Base-by-base conservation (phyloP, 2,329 filamentous ascomycete species). In the Colletotrichum zoysiae region DNA sequence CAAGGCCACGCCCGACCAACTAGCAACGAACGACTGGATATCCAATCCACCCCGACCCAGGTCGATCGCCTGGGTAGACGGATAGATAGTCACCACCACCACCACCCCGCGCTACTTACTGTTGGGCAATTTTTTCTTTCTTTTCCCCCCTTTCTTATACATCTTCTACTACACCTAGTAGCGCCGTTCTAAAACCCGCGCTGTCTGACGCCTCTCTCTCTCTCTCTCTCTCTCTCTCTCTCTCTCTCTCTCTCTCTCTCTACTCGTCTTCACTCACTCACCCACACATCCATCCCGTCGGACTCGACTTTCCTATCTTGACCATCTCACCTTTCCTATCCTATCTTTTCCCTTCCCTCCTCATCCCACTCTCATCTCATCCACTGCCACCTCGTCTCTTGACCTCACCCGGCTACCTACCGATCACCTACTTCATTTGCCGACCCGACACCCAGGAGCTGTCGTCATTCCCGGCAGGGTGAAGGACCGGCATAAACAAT, bases 241-340 rank as follows among this genome's bases (percentile, higher is more conserved):
- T 51, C 44, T 60, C 42, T 18, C 55, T 18, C 20, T 7, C n/a
- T n/a, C n/a, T 51, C 44, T 60, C 42, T 18, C 55, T 18, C 20
- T 7, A 26, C 44, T 38, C 44, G 40, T 42, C 14, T 20, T 8
- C 44, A 38, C 44, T 8, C 44, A 38, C 44, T 16, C 30, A 44
- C 63, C 30, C 30, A 56, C 67, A 60, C 35, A 38, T 26, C 44
- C 57, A 56, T 40, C 44, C 64, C 64, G 64, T 20, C 46, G 26
- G 26, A 35, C 18, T 18, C 42, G 33, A 14, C 7, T 46, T 48
- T 35, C 30, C 30, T 23, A 50, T 61, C 58, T 48, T 50, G 42
- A 26, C 42, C 42, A 44, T 35, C 33, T 48, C 58, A 33, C 20
- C 44, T 33, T 33, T 30, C 48, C 48, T 30, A 30, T 33, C 30